Percentiles rank a stretch among this genome's conserved stretches.
These are phyloP conservation scores for Ploettnerulaceae sp. DNA, from an alignment of 2,329 filamentous ascomycete genomes.

Conservation along the genomic window DNA sequence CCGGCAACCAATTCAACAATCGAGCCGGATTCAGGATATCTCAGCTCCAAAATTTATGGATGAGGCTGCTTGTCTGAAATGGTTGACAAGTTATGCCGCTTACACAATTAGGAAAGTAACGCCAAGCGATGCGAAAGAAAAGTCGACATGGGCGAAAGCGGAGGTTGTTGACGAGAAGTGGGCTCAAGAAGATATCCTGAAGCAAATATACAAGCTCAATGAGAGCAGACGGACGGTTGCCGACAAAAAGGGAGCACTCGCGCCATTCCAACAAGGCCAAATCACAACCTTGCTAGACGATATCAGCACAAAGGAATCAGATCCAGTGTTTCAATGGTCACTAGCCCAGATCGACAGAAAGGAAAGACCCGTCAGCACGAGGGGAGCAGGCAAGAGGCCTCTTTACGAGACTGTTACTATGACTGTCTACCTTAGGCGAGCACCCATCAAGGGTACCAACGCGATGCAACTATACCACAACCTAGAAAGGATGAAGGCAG, in stretches of 20 bases:
- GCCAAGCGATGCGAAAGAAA: slow-evolving; percentile 21
- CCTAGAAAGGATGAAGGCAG: slow-evolving; percentile 20
- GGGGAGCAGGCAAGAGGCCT: slow-evolving; percentile 14
- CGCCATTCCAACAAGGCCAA: slow-evolving; percentile 27
- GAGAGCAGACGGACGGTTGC: slow-evolving; percentile 23
- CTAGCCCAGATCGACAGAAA: slow-evolving; percentile 28
- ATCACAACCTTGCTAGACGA: slow-evolving; percentile 29
- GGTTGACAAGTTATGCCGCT: slow-evolving; percentile 26
- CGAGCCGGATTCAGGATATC: slow-evolving; percentile 24
- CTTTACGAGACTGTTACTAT: slow-evolving; percentile 26
- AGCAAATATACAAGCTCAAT: slow-evolving; percentile 27
- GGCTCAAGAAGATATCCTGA: slow-evolving; percentile 28
- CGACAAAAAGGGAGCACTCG: slow-evolving; percentile 29
- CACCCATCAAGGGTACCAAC: slow-evolving; percentile 19
- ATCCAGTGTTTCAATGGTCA: slow-evolving; percentile 29
- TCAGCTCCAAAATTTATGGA: slow-evolving; percentile 19
- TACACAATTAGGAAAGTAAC: slow-evolving; percentile 26
- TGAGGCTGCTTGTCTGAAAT: slow-evolving; percentile 25
- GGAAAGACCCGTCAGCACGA: slow-evolving; percentile 5
- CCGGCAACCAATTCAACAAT: slow-evolving; percentile 15
- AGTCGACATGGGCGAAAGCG: slow-evolving; percentile 29
- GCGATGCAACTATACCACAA: slow-evolving; percentile 19
- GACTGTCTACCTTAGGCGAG: slow-evolving; percentile 28
- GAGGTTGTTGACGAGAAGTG: slow-evolving; percentile 25
- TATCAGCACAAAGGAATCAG: slow-evolving; percentile 22